Evolutionary conservation across 495 filamentous ascomycete genomes (phyloP), one percentile per base, ranked within the genome.

Genomic region (Podospora pseudopauciseta): DNA sequence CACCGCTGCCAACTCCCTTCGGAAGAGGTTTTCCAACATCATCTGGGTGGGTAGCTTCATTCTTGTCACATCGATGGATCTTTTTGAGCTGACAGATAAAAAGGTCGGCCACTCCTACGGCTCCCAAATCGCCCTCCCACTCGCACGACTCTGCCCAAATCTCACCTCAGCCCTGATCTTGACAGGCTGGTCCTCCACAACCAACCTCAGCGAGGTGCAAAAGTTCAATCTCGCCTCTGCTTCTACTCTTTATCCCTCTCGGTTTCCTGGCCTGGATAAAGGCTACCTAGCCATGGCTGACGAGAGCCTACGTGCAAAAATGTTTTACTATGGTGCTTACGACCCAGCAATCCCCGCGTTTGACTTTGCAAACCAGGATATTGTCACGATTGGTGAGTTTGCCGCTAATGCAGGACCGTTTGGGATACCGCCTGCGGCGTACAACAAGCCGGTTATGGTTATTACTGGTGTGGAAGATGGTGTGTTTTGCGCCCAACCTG

Each of bases 361-460:
- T 28, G 59, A 61, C 30, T 61, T 61, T 28, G 59, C 20, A 18
- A 26, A 32, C 59, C 23, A 27, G 6, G 59, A 61, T n/a, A 28
- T 61, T 15, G 30, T 30, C 16, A 61, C 59, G 7, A 13, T 61
- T 4, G 59, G 59, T 7, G 59, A 61, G 59, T 61, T 61, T 26
- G 59, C 23, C 1, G 59, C 23, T 5, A 32, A 28, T 7, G 26
- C 23, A 7, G 16, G 11, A 5, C 3, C 27, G 5, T 30, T 61
- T 6, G 23, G 4, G 5, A 9, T 49, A 13, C 59, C 59, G 7
- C 23, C 26, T 13, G 5, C 11, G 0, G 7, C 5, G 5, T 61
- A 18, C 19, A 61, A 7, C 1, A 61, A 61, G 16, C 59, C 59
- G 4, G 27, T 32, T 16, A 61, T 61, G 23, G 59, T 61, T 15